Conservation (phyloP, 1,284 basidiomycete species). For the Austropuccinia psidii region DNA sequence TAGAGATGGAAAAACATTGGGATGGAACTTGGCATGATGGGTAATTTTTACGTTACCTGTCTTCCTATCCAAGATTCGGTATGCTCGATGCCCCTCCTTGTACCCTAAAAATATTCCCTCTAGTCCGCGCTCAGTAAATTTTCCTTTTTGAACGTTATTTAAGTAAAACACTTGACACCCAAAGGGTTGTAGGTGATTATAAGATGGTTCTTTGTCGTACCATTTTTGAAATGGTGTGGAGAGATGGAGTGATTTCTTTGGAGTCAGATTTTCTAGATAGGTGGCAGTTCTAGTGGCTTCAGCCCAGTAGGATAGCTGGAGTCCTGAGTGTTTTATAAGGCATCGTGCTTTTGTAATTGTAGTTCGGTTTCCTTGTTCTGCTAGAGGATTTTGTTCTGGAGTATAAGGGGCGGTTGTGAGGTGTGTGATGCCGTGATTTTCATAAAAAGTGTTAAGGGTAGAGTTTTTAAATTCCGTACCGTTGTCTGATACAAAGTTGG, state of each 20-base stretch:
- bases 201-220: not conserved
- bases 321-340: not conserved
- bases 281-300: not conserved
- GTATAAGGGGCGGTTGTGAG: conserved; percentile 12
- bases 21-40: not conserved
- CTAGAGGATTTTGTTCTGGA: not conserved
- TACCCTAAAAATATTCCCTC: not conserved
- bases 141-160: not conserved
- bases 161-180: not conserved
- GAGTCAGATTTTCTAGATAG: not conserved
- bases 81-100: not conserved
- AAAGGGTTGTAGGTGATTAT: not conserved
- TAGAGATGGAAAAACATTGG: not conserved
- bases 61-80: not conserved
- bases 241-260: not conserved
- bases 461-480: not conserved
- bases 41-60: not conserved
- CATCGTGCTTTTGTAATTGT: not conserved
- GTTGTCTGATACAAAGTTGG: not conserved
- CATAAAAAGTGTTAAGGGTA: not conserved
- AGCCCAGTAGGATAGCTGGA: not conserved
- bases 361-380: not conserved
- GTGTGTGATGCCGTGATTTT: not conserved
- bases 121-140: not conserved
- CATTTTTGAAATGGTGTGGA: not conserved